phyloP scores from a whole-genome alignment of 2,329 filamentous ascomycete species.

The Fonsecaea nubica region DNA sequence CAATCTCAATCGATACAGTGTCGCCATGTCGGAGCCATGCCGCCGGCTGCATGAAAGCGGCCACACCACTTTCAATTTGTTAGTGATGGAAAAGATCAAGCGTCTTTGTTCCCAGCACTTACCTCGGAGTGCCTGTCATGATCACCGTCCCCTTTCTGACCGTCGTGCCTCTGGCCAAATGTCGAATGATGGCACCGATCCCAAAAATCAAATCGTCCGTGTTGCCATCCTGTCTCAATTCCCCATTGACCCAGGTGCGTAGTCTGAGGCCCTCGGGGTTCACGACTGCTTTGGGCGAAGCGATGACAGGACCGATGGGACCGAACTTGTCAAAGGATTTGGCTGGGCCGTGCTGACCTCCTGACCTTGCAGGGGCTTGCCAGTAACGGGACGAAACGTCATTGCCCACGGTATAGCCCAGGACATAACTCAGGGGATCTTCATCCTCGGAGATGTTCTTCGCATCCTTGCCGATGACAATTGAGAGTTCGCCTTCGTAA shows the following conservation, averaged over 20 bases:
- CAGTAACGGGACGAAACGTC: conserved; percentile 49
- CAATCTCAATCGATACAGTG: conserved; percentile 55
- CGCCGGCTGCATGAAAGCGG: conserved; percentile 49
- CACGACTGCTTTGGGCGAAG: conserved; percentile 43
- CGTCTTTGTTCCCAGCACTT: conserved; percentile 19
- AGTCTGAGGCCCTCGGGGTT: conserved; percentile 43
- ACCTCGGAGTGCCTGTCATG: conserved; percentile 49
- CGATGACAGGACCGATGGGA: conserved; percentile 60
- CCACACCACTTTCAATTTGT: conserved; percentile 46
- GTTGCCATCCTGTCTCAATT: conserved; percentile 46
- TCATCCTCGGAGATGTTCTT: conserved; percentile 55
- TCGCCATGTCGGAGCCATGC: conserved; percentile 47
- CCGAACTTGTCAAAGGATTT: conserved; percentile 64
- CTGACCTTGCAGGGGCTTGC: conserved; percentile 39
- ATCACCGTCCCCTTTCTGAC: conserved; percentile 48
- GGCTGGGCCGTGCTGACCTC: conserved; percentile 26
- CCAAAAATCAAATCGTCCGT: conserved; percentile 49
- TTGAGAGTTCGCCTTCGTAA: conserved; percentile 39
- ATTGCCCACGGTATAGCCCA: conserved; percentile 50
- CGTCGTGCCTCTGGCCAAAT: conserved; percentile 48
- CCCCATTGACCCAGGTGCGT: conserved; percentile 47
- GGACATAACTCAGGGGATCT: conserved; percentile 50
- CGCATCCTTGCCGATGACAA: conserved; percentile 62
- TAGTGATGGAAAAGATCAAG: not conserved
- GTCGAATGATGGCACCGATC: conserved; percentile 46